Conservation (phyloP, 1,139 yeast genomes). For the Citeromyces hawaiiensis region DNA sequence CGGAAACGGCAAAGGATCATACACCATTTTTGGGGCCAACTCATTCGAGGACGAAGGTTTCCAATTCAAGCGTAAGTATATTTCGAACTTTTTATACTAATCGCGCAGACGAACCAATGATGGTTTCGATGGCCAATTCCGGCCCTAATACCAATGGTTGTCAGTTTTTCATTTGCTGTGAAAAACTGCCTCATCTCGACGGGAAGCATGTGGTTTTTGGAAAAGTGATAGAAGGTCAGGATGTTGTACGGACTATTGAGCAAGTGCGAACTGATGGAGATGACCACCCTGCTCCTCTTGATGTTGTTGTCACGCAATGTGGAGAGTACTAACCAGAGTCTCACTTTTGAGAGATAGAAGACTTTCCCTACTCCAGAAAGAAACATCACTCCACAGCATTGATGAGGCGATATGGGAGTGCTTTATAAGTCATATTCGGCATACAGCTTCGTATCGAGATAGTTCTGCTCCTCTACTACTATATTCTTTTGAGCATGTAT, state of each 20-base stretch:
- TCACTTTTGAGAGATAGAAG: too few relatives aligned
- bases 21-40: constrained; percentile 25
- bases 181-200: constrained; percentile 56
- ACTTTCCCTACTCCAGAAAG: too few relatives aligned
- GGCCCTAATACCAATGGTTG: constrained; percentile 54
- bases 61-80: constrained; percentile 44
- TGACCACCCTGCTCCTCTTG: constrained; percentile 15
- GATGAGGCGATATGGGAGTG: too few relatives aligned
- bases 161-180: constrained; percentile 71
- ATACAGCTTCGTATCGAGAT: too few relatives aligned
- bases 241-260: constrained; percentile 57
- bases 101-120: constrained; percentile 20
- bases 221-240: constrained; percentile 46
- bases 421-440: too few relatives aligned
- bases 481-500: too few relatives aligned
- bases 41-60: constrained; percentile 18
- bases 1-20: constrained; percentile 32
- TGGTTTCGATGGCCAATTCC: constrained; percentile 62
- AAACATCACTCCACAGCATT: too few relatives aligned
- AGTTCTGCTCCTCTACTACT: too few relatives aligned
- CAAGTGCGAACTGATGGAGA: constrained; percentile 27
- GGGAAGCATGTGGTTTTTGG: constrained; percentile 78
- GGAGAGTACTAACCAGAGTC: constrained; percentile 59
- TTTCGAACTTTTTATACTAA: constrained; percentile 40
- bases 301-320: constrained; percentile 39